Percentiles rank a stretch among this genome's conserved stretches.
phyloP scores from a whole-genome alignment of 805 yeast genomes.

The Candida rishiriensis region DNA sequence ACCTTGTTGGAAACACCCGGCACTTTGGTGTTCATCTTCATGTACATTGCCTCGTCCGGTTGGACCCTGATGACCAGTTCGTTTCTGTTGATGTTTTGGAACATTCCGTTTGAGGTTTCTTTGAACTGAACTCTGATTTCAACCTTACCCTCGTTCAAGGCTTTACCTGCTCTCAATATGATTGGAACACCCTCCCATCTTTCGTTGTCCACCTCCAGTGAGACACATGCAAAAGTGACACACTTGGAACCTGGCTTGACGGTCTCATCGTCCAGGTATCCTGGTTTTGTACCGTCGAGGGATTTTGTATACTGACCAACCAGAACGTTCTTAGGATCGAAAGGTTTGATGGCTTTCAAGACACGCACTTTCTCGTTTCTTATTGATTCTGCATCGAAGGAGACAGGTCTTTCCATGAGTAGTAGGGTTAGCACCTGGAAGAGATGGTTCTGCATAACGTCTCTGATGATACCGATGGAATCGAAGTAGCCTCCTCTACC shows the following conservation, averaged over 20 bases:
- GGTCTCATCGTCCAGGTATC: slow-evolving; percentile 87
- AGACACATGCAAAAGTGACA: slow-evolving; percentile 87
- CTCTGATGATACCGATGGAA: slow-evolving; percentile 90
- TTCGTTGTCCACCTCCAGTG: slow-evolving; percentile 77
- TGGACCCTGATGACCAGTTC: slow-evolving; percentile 93
- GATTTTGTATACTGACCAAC: slow-evolving; percentile 87
- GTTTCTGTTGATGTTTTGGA: slow-evolving; percentile 76
- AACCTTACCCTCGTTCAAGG: slow-evolving; percentile 90
- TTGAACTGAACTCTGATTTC: slow-evolving; percentile 92
- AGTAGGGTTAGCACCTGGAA: slow-evolving; percentile 86
- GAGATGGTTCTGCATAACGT: slow-evolving; percentile 96
- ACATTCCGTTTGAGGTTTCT: slow-evolving; percentile 79
- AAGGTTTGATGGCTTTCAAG: slow-evolving; percentile 70
- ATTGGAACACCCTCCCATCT: slow-evolving; percentile 99
- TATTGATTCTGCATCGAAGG: slow-evolving; percentile 88
- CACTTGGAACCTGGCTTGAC: slow-evolving; percentile 79
- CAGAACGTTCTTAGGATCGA: slow-evolving; percentile 61
- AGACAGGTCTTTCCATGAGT: slow-evolving; percentile 93
- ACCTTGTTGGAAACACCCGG: slow-evolving; percentile 87
- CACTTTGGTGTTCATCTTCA: slow-evolving; percentile 88
- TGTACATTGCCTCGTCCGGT: slow-evolving; percentile 90
- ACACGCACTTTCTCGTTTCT: slow-evolving; percentile 96
- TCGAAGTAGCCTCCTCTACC: slow-evolving; percentile 99
- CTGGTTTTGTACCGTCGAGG: slow-evolving; percentile 85
- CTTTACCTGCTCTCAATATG: slow-evolving; percentile 95